These are phyloP conservation scores for Shiraia bambusicola DNA, from an alignment of 2,329 filamentous ascomycete genomes.

Conservation along the genomic window DNA sequence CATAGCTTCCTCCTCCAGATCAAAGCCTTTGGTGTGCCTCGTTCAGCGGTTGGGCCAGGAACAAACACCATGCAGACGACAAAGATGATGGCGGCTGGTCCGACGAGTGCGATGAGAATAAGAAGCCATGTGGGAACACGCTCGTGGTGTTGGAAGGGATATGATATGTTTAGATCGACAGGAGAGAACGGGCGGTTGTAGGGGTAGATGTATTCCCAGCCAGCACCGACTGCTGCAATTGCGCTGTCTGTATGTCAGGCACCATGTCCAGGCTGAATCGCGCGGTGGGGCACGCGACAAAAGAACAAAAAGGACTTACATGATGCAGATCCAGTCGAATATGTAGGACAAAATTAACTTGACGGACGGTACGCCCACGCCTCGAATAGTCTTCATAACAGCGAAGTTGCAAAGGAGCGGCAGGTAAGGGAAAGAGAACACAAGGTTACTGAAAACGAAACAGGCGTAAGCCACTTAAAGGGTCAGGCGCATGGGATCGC, in stretches of 20 bases:
- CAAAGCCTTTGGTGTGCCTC: conserved; percentile 62
- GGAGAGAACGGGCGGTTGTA: conserved; percentile 72
- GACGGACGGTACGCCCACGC: conserved; percentile 45
- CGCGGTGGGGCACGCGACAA: conserved; percentile 1
- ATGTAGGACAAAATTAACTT: conserved; percentile 66
- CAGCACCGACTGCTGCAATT: conserved; percentile 60
- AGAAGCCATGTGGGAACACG: conserved; percentile 70
- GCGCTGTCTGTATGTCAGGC: conserved; percentile 42
- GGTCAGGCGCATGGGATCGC: conserved; percentile 8
- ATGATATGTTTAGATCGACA: conserved; percentile 75
- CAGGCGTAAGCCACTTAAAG: conserved; percentile 5
- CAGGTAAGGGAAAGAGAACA: conserved; percentile 8
- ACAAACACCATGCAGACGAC: conserved; percentile 69
- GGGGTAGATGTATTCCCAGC: conserved; percentile 61
- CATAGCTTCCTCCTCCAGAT: conserved; percentile 83
- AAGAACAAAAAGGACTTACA: conserved; percentile 56
- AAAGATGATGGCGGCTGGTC: conserved; percentile 68
- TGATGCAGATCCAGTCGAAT: conserved; percentile 71
- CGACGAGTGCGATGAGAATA: conserved; percentile 61
- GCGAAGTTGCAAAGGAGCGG: conserved; percentile 6
- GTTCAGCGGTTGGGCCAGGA: conserved; percentile 68
- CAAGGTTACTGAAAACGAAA: conserved; percentile 3
- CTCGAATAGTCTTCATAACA: conserved; percentile 29
- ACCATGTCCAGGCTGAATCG: neutral
- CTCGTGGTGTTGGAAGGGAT: conserved; percentile 69